These are phyloP conservation scores for Lipomyces kockii DNA, from an alignment of 805 yeast genomes.

Conservation along the genomic window DNA sequence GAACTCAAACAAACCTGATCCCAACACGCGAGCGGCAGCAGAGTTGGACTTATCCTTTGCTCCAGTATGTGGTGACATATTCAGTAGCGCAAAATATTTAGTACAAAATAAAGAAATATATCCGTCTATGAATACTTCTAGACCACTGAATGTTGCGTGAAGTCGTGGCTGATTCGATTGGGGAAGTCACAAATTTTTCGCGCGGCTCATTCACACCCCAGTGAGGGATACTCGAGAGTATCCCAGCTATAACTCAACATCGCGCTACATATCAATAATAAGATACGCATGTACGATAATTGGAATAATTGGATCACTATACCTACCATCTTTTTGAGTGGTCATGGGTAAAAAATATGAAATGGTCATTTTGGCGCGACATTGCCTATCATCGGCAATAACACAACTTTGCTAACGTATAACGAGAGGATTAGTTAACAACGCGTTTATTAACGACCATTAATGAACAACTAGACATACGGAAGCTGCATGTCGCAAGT, in stretches of 20 bases:
- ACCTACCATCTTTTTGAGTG: neutral
- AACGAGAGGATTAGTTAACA: too few species aligned
- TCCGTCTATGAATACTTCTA: neutral
- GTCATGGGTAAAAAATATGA: neutral
- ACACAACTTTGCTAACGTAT: too few species aligned
- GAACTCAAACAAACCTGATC: conserved; percentile 59
- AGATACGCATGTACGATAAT: too few species aligned
- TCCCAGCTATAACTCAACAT: too few species aligned
- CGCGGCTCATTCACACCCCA: neutral
- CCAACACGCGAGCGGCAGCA: conserved; percentile 86
- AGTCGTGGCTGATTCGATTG: neutral
- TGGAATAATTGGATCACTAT: neutral
- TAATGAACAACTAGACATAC: too few species aligned
- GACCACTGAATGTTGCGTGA: neutral
- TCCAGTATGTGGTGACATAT: conserved; percentile 42
- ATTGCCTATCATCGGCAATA: too few species aligned
- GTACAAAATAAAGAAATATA: neutral
- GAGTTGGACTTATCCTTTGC: conserved; percentile 79
- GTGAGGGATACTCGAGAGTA: too few species aligned
- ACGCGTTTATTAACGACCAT: too few species aligned
- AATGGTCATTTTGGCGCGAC: too few species aligned
- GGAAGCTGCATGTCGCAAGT: too few species aligned
- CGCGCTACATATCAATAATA: too few species aligned
- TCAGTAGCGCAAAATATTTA: neutral
- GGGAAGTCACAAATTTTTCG: neutral